Evolutionary conservation across 768 basidiomycete species (phyloP).

Genomic region (Naganishia friedmannii): DNA sequence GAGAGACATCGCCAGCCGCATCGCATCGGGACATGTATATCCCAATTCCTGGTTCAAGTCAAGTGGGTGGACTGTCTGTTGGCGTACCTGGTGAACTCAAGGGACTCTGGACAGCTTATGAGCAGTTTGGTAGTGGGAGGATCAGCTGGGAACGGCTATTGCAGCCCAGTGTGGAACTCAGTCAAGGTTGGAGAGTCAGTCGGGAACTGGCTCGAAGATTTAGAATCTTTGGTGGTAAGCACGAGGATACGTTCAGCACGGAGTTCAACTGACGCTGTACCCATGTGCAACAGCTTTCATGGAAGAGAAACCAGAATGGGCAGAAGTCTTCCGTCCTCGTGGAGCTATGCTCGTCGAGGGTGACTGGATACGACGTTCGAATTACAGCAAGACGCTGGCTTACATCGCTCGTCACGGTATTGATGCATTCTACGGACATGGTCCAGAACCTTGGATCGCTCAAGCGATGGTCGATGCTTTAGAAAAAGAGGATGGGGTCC

Average conservation of each 20-base stretch:
- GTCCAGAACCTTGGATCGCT: slow-evolving; percentile 62
- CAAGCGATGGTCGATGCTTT: slow-evolving; percentile 72
- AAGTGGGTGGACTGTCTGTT: slow-evolving; percentile 77
- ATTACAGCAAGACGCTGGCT: slow-evolving; percentile 62
- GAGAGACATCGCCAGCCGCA: slow-evolving; percentile 75
- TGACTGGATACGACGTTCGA: slow-evolving; percentile 67
- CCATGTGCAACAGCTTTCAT: slow-evolving; percentile 40
- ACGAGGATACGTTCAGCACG: slow-evolving; percentile 55
- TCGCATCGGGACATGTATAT: slow-evolving; percentile 75
- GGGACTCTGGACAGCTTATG: slow-evolving; percentile 63
- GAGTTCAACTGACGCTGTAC: slow-evolving; percentile 35
- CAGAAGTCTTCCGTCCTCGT: slow-evolving; percentile 73
- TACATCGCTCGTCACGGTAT: slow-evolving; percentile 73
- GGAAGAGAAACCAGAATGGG: slow-evolving; percentile 64
- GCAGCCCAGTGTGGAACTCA: slow-evolving; percentile 69
- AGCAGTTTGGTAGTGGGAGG: slow-evolving; percentile 65
- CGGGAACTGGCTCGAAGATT: slow-evolving; percentile 67
- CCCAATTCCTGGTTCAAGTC: slow-evolving; percentile 56
- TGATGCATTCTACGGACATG: slow-evolving; percentile 67
- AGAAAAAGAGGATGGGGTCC: slow-evolving; percentile 69
- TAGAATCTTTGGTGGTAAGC: slow-evolving; percentile 39
- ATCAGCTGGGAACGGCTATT: slow-evolving; percentile 76
- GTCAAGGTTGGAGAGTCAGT: slow-evolving; percentile 75
- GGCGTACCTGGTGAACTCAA: slow-evolving; percentile 87
- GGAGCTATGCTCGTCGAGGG: slow-evolving; percentile 71